Conservation (phyloP, 148 eudicot genomes). For the Dysphania ambrosioides region DNA sequence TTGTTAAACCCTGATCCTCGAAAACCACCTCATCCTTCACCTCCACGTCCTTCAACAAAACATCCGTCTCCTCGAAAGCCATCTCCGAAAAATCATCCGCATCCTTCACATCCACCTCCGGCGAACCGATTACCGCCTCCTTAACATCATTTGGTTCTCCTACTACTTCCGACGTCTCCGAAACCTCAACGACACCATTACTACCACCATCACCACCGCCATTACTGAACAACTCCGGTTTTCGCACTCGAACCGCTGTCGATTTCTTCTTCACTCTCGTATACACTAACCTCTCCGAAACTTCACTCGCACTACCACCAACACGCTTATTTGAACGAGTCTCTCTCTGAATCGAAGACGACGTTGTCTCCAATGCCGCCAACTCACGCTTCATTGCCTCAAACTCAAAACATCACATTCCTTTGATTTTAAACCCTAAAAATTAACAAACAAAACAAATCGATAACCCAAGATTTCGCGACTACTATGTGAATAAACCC, state of each 20-base stretch:
- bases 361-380: slow-evolving; percentile 29
- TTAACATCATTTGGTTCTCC: background rate
- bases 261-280: slow-evolving; percentile 27
- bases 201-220: too few relatives aligned
- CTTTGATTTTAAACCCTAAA: too few relatives aligned
- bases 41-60: background rate
- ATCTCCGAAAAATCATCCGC: background rate
- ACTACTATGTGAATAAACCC: too few relatives aligned
- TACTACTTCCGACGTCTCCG: background rate
- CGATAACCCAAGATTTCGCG: too few relatives aligned
- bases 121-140: too few relatives aligned
- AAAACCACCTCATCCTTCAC: background rate
- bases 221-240: background rate
- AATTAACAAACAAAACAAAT: too few relatives aligned
- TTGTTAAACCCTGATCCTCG: too few relatives aligned
- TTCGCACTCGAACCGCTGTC: slow-evolving; percentile 4
- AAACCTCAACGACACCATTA: background rate
- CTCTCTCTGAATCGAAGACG: slow-evolving; percentile 15
- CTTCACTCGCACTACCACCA: background rate
- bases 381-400: slow-evolving; percentile 31
- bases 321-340: slow-evolving; percentile 26
- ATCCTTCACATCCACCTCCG: background rate
- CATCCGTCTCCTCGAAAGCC: slow-evolving; percentile 10
- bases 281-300: slow-evolving; percentile 25
- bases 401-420: background rate